phyloP scores from a whole-genome alignment of 176 grass and related monocot species.

The Metroxylon sagu region DNA sequence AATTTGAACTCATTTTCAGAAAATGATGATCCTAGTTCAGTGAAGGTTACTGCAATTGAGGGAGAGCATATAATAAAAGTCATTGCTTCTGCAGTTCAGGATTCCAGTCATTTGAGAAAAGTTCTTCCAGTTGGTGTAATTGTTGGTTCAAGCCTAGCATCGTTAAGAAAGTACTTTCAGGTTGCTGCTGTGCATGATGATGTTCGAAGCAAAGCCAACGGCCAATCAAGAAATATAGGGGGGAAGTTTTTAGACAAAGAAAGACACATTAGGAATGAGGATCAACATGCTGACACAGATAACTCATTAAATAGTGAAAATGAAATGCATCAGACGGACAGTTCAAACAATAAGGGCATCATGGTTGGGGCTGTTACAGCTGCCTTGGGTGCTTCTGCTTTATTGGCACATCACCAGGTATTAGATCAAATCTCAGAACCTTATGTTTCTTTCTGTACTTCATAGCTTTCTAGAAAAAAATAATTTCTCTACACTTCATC shows the following conservation, averaged over 20 bases:
- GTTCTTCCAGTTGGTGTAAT: constrained; percentile 83
- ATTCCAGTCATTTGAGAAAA: constrained; percentile 46
- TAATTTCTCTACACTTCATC: neutral
- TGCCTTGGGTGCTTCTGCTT: constrained; percentile 75
- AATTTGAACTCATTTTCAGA: constrained; percentile 32
- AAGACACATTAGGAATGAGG: neutral
- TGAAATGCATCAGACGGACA: neutral
- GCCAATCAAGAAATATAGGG: constrained; percentile 9
- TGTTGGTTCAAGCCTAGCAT: constrained; percentile 72
- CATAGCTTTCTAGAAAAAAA: neutral
- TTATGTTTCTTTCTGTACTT: constrained; percentile 2
- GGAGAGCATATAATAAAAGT: constrained; percentile 46
- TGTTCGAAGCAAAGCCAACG: constrained; percentile 28
- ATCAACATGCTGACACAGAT: neutral
- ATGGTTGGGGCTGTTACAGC: constrained; percentile 93
- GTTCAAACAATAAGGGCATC: constrained; percentile 28
- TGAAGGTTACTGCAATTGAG: constrained; percentile 50
- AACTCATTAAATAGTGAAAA: too few relatives aligned
- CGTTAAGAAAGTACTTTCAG: constrained; percentile 66
- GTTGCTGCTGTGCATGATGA: constrained; percentile 35
- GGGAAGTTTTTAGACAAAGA: neutral
- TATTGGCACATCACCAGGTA: constrained; percentile 75
- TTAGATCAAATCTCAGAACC: constrained; percentile 13
- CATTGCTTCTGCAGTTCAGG: constrained; percentile 56
- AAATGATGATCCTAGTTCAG: constrained; percentile 23